Evolutionary conservation across 495 filamentous ascomycete genomes (phyloP).

Genomic region (Trichoderma reesei): DNA sequence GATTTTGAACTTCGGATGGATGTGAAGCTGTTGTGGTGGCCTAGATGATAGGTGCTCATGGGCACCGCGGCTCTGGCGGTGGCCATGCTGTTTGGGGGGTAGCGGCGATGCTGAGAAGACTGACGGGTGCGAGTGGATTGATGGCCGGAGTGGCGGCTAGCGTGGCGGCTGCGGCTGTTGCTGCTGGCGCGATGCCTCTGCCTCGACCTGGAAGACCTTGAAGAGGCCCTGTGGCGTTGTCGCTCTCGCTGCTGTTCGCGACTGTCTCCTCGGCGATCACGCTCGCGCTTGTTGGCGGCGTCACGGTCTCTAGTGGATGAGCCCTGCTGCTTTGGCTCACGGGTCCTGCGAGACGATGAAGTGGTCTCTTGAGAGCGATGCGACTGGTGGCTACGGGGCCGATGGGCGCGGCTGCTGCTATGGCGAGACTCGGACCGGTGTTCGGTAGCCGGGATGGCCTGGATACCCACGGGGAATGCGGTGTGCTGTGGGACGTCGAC

Average conservation of each 20-base stretch:
- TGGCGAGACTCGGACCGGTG: not conserved
- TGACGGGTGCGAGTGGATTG: no score
- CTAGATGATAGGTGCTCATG: conserved; percentile 13
- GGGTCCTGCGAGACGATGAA: not conserved
- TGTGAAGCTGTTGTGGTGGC: conserved; percentile 33
- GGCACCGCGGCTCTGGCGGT: conserved; percentile 14
- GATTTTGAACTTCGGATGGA: conserved; percentile 34
- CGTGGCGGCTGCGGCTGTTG: not conserved
- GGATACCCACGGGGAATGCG: not conserved
- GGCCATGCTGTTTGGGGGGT: conserved; percentile 20
- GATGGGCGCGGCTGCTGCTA: not conserved
- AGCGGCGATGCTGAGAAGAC: conserved; percentile 12
- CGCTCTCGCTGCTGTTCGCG: not conserved
- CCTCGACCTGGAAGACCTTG: conserved; percentile 2
- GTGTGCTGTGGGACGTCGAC: not conserved
- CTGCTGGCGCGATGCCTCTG: not conserved
- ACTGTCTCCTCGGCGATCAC: not conserved
- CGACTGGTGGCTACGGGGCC: not conserved
- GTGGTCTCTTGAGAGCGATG: not conserved
- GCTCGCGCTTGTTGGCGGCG: not conserved
- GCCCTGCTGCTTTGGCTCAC: not conserved
- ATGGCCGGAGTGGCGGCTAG: not conserved
- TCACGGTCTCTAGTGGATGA: not conserved
- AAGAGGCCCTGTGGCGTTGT: not conserved
- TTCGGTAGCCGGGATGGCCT: not conserved